Conservation (phyloP, 805 yeast genomes). For the Candida hungchunana region DNA sequence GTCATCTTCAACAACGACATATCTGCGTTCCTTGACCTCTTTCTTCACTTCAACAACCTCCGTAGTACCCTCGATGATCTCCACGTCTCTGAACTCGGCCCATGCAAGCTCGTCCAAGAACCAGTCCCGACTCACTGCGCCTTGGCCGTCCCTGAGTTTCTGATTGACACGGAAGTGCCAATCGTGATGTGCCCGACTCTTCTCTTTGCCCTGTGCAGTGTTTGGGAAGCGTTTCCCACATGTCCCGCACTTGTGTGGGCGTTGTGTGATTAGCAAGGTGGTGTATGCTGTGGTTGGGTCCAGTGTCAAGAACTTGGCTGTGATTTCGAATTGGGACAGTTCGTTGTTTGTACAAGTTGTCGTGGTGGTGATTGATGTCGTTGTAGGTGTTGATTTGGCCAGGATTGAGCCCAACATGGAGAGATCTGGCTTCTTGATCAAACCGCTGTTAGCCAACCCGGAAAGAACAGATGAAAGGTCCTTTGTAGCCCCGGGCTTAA, state of each 20-base stretch:
- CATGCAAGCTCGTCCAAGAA: conserved; percentile 69
- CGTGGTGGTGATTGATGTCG: conserved; percentile 1
- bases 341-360: conserved; percentile 2
- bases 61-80: conserved; percentile 28
- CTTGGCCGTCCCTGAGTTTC: conserved; percentile 50
- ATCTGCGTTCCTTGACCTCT: conserved; percentile 18
- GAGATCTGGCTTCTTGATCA: conserved; percentile 12
- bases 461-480: conserved; percentile 19
- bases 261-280: conserved; percentile 20
- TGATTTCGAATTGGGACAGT: conserved; percentile 25
- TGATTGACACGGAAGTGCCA: conserved; percentile 96
- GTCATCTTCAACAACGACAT: conserved; percentile 21
- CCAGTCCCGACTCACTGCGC: conserved; percentile 77
- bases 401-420: conserved; percentile 1
- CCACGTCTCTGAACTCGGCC: conserved; percentile 69
- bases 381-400: not conserved
- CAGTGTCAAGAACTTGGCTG: conserved; percentile 27
- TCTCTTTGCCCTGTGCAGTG: conserved; percentile 48
- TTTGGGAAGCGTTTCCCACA: conserved; percentile 85
- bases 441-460: conserved; percentile 19
- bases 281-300: conserved; percentile 41
- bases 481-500: conserved; percentile 1
- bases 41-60: conserved; percentile 13
- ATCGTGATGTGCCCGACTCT: conserved; percentile 71
- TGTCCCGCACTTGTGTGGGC: conserved; percentile 78